phyloP scores from a whole-genome alignment of 1,284 basidiomycete species.

The Coniferiporia sulphurascens region DNA sequence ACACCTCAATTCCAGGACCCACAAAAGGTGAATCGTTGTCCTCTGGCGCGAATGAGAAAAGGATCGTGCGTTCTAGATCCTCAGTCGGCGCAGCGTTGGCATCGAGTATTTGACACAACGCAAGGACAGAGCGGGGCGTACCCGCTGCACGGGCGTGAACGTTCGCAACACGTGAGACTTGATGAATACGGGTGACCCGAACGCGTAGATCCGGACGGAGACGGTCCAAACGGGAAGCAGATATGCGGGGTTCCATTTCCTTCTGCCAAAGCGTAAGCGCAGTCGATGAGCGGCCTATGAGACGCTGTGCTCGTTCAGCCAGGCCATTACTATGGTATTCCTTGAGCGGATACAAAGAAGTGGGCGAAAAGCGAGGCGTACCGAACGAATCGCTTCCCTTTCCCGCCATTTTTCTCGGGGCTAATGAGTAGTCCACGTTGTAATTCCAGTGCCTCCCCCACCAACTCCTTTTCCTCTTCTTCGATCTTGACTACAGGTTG shows the following conservation, averaged over 20 bases:
- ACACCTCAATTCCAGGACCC: constrained; percentile 22
- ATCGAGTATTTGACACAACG: constrained; percentile 2
- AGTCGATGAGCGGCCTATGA: constrained; percentile 37
- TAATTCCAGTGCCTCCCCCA: constrained; percentile 23
- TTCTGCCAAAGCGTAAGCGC: constrained; percentile 46
- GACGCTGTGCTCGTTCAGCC: constrained; percentile 40
- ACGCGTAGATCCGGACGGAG: constrained; percentile 32
- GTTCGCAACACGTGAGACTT: constrained; percentile 17
- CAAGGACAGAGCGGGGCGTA: constrained; percentile 8
- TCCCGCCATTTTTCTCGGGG: constrained; percentile 39
- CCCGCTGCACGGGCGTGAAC: constrained; percentile 3
- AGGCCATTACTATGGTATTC: constrained; percentile 43
- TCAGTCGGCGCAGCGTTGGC: constrained; percentile 24
- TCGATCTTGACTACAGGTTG: background rate
- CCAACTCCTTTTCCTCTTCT: background rate
- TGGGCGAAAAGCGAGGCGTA: constrained; percentile 17
- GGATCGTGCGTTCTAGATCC: constrained; percentile 18
- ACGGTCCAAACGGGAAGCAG: background rate
- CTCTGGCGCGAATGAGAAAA: constrained; percentile 26
- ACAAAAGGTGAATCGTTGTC: constrained; percentile 17
- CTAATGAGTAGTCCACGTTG: constrained; percentile 38
- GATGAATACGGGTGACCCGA: constrained; percentile 32
- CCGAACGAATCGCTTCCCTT: constrained; percentile 31
- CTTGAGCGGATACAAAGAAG: background rate
- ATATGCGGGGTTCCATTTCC: constrained; percentile 32